These are phyloP conservation scores for Rachicladosporium sp. DNA, from an alignment of 2,329 filamentous ascomycete species.

Conservation along the genomic window DNA sequence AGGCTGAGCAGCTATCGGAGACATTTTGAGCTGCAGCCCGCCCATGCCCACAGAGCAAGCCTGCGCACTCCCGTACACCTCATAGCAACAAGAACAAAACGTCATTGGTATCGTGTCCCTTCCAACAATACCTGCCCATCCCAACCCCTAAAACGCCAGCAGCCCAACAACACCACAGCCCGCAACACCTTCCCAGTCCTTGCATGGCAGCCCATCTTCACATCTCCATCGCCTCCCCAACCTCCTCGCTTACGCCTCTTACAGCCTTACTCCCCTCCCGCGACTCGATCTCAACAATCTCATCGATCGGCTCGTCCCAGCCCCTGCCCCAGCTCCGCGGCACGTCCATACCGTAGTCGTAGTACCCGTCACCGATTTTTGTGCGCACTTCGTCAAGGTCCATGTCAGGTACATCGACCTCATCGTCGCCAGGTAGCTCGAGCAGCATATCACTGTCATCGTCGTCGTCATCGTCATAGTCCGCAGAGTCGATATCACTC, in stretches of 20 bases:
- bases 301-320: neutral
- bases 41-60: too few species aligned
- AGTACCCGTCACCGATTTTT: conserved; percentile 20
- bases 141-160: too few species aligned
- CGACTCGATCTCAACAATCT: conserved; percentile 4
- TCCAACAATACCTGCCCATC: too few species aligned
- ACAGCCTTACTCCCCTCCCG: conserved; percentile 4
- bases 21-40: too few species aligned
- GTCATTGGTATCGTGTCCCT: too few species aligned
- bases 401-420: conserved; percentile 22
- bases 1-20: too few species aligned
- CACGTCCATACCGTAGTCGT: conserved; percentile 4
- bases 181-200: too few species aligned
- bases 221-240: conserved; percentile 21
- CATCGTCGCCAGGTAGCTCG: conserved; percentile 15
- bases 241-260: conserved; percentile 20
- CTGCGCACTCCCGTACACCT: too few species aligned
- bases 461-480: conserved; percentile 22
- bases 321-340: too few species aligned
- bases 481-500: conserved; percentile 6
- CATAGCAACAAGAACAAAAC: too few species aligned
- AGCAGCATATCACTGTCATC: conserved; percentile 1
- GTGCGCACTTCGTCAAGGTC: conserved; percentile 24
- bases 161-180: too few species aligned
- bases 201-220: conserved; percentile 2